A percentile compares a stretch with the other conserved stretches of the same genome.
Evolutionary conservation across 2,329 filamentous ascomycete species (phyloP).

Genomic region (Cercospora beticola): DNA sequence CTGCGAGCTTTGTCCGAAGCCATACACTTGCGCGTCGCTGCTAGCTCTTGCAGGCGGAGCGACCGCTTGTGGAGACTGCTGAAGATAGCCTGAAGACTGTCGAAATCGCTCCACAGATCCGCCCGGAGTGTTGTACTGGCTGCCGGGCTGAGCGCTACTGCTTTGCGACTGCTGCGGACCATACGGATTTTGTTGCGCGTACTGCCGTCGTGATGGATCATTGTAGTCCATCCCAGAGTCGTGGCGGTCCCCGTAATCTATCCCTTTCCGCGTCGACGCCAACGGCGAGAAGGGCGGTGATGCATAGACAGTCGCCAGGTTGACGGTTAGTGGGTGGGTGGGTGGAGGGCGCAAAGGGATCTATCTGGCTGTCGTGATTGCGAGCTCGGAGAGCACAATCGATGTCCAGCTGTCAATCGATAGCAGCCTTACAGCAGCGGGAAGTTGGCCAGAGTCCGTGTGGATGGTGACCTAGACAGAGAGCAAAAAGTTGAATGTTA

Average conservation of each 20-base stretch:
- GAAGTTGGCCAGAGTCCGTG: conserved; percentile 15
- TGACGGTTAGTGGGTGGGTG: conserved; percentile 20
- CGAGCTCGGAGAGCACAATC: neutral
- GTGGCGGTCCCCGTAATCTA: conserved; percentile 24
- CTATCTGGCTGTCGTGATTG: neutral
- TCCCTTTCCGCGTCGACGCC: conserved; percentile 32
- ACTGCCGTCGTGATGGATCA: conserved; percentile 38
- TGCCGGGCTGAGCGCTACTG: conserved; percentile 37
- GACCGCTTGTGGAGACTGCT: conserved; percentile 46
- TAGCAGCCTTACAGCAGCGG: neutral
- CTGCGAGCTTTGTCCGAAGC: conserved; percentile 58
- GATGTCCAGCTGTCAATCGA: conserved; percentile 9
- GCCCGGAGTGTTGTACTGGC: conserved; percentile 47
- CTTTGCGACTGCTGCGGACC: conserved; percentile 30
- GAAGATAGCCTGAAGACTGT: conserved; percentile 45
- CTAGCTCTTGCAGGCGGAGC: conserved; percentile 41
- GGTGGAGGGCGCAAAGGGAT: conserved; percentile 5
- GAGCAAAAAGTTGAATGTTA: conserved; percentile 23
- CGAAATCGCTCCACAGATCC: conserved; percentile 51
- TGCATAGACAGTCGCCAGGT: conserved; percentile 37
- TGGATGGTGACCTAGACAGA: conserved; percentile 16
- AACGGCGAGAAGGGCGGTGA: conserved; percentile 36
- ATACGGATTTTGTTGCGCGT: conserved; percentile 34
- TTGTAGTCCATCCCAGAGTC: conserved; percentile 38
- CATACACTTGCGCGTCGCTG: conserved; percentile 45